Base-by-base conservation (phyloP, 176 grass and related monocot species). In the Ampelocalamus luodianensis region DNA sequence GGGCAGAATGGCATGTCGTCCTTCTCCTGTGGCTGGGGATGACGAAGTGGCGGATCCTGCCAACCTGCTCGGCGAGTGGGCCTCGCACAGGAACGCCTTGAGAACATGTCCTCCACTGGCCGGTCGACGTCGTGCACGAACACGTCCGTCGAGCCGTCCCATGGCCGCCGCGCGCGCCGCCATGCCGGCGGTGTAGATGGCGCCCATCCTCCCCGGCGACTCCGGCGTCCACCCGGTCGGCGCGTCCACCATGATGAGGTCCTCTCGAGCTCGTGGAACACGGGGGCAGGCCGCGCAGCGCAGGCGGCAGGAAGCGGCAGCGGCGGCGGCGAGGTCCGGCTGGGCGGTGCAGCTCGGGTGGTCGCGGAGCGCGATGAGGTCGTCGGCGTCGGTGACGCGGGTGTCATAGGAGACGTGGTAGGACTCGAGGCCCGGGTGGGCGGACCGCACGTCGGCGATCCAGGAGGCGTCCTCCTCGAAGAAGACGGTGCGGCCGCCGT, bases 401-500 rank as follows among this genome's bases (percentile, higher is more conserved):
- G 90, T 94, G 81, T 89, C 85, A 82, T 98, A 98, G 29, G 91
- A 16, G 9, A 94, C 93, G 81, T 98, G 93, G 73, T 94, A 85
- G 27, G 93, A 90, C 74, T 98, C 91, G 7, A 98, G 79, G 0
- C 65, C 44, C 3, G 90, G 93, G 80, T 94, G 91, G 3, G 6
- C 65, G 36, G 72, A 4, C 7, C 65, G 71, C 3, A 98, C 55
- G 84, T 32, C 48, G 6, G 87, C 68, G 82, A 98, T 93, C 87
- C 94, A 98, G 44, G 92, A 69, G 17, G 94, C 93, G 88, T 98
- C 94, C 84, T 98, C 96, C 50, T 98, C 96, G 8, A 98, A 81
- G 88, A 99, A 99, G 5, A 92, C 93, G 0, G 96, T 99, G 10
- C 90, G 93, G 4, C 96, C 96, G 65, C 93, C 96, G 77, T 83